Conservation (phyloP, 495 filamentous ascomycete genomes). For the Hypoxylon rickii region DNA sequence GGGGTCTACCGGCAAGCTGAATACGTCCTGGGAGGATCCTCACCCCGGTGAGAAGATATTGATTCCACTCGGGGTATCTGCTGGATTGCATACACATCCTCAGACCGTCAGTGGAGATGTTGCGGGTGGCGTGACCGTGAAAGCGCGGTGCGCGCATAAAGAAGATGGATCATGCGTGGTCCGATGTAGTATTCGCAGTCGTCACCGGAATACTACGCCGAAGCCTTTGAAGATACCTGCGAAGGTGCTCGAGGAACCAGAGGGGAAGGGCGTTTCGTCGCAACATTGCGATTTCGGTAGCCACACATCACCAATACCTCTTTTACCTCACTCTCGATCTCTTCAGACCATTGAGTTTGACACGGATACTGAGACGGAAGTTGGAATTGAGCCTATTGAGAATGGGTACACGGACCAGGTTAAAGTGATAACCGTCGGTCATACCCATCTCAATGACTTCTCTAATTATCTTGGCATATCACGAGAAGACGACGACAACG, state of each 20-base stretch:
- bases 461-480: slow-evolving; percentile 42
- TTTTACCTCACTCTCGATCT: slow-evolving; percentile 21
- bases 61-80: slow-evolving; percentile 36
- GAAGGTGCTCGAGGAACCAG: slow-evolving; percentile 39
- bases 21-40: slow-evolving; percentile 49
- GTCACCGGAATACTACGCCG: slow-evolving; percentile 34
- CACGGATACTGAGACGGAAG: slow-evolving; percentile 43
- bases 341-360: slow-evolving; percentile 37
- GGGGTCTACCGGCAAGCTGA: slow-evolving; percentile 16
- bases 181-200: slow-evolving; percentile 38
- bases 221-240: slow-evolving; percentile 46
- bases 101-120: slow-evolving; percentile 42
- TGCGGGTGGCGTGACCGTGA: slow-evolving; percentile 59
- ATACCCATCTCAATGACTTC: slow-evolving; percentile 35
- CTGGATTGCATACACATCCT: slow-evolving; percentile 38
- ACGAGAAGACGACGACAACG: slow-evolving; percentile 23
- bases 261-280: slow-evolving; percentile 19
- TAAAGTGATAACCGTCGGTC: slow-evolving; percentile 7
- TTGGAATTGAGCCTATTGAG: slow-evolving; percentile 17
- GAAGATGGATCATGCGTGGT: slow-evolving; percentile 17
- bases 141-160: slow-evolving; percentile 41
- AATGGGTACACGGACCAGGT: slow-evolving; percentile 13
- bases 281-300: slow-evolving; percentile 19
- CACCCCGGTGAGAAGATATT: slow-evolving; percentile 50
- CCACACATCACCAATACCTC: slow-evolving; percentile 26